Conservation (phyloP, 2,329 filamentous ascomycete species). For the Daldinia sp. region DNA sequence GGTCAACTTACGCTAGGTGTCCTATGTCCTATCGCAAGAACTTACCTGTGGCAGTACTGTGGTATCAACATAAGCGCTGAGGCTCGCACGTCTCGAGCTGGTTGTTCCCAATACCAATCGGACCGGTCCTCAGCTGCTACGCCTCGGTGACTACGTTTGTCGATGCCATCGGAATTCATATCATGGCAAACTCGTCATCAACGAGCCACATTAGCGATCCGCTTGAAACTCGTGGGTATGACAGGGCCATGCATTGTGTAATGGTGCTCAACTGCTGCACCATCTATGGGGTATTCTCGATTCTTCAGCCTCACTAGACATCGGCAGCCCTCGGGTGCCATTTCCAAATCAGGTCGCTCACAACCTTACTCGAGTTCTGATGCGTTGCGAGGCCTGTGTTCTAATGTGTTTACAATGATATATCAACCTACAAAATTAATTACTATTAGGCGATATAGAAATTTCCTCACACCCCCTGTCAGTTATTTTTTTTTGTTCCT, state of each 20-base stretch:
- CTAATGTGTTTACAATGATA: background rate
- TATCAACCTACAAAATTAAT: conserved; percentile 1
- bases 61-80: conserved; percentile 12
- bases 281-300: conserved; percentile 26
- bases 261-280: conserved; percentile 25
- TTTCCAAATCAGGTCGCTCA: conserved; percentile 33
- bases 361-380: conserved; percentile 13
- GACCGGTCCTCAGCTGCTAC: conserved; percentile 39
- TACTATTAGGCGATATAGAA: background rate
- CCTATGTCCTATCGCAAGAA: conserved; percentile 6
- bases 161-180: conserved; percentile 19
- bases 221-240: conserved; percentile 31
- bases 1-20: conserved; percentile 36
- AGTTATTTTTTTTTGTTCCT: conserved; percentile 9
- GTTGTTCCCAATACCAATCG: conserved; percentile 33
- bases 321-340: conserved; percentile 34
- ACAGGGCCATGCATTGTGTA: conserved; percentile 34
- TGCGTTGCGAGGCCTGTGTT: conserved; percentile 17
- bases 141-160: conserved; percentile 36
- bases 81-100: conserved; percentile 1
- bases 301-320: conserved; percentile 38
- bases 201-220: conserved; percentile 32
- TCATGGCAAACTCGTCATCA: conserved; percentile 32
- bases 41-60: conserved; percentile 13
- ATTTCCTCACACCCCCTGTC: conserved; percentile 23